Base-by-base conservation (phyloP, 495 filamentous ascomycete species). In the Tetracladium marchalianum region DNA sequence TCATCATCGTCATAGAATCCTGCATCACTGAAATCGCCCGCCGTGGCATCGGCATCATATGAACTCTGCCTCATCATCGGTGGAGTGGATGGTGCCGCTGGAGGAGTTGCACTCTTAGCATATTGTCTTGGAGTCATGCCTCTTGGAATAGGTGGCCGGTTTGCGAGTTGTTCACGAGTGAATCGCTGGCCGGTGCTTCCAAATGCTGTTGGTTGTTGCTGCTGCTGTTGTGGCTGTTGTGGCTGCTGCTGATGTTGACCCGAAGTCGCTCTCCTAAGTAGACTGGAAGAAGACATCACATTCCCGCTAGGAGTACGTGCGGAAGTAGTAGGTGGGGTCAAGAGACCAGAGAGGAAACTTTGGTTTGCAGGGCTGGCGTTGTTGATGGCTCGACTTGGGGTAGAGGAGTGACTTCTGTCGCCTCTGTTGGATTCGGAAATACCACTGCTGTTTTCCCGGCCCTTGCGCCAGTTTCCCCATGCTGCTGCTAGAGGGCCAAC, bases 381-480 rank as follows among this genome's bases (percentile, higher is more conserved):
- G 55, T 81, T 82, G 22, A 27, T 27, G 11, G 81, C 84, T 4
- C 81, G 83, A 1, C 81, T 84, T 17, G 81, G 71, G 37, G 62
- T 77, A 7, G 50, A 45, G 12, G 50, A 53, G 31, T 32, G 39
- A 31, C 46, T 46, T 12, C 38, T 31, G n/a, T 55, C 61, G 18
- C 51, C 62, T 45, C 59, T 17, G 11, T 7, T 12, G 66, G 33
- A 63, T 57, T 53, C 61, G 60, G 56, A 62, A 52, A 56, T 59
- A 56, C 22, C 7, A 7, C 3, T 7, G 7, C 22, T 27, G 22
- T 66, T 36, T 11, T 74, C 71, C 45, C 74, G 66, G 19, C 69
- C 73, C 45, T 83, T 87, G 27, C 84, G 81, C 75, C 85, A 87
- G 60, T 84, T 93, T 22, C 87, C 83, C 79, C 85, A 90, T 34